Evolutionary conservation across 2,329 filamentous ascomycete species (phyloP), one percentile per base, ranked within the genome.

Genomic region (Fusarium stilboides): DNA sequence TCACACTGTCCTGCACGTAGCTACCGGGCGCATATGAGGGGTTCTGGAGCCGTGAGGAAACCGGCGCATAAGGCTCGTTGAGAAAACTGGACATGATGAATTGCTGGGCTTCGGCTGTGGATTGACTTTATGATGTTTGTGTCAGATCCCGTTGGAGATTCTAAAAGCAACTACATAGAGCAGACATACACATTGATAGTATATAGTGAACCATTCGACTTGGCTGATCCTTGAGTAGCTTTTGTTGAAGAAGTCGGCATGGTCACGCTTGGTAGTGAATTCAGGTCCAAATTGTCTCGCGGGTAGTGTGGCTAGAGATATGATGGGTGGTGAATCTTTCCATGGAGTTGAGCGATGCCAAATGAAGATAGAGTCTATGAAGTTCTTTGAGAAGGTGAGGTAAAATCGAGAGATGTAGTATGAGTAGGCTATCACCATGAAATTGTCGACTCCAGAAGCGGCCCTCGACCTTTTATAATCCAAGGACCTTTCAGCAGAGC

Each of bases 201-300:
- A 24, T 31, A 17, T 28, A 28, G 7, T 20, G 14, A 20, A 26
- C 7, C 31, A 22, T 28, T 36, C 33, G 52, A 39, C 12, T 9
- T 12, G 26, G 24, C n/a, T 15, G 52, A 50, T 39, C 43, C 52
- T 24, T 49, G 52, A 37, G 43, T 50, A 36, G 52, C 43, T 20
- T 39, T 39, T 50, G 52, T 31, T 20, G 52, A 50, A 12, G 33
- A 39, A 44, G 49, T 50, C 22, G 52, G 15, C 52, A 56, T 50
- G 24, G 22, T 24, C 33, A 10, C 43, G 15, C 26, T 17, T 43
- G 12, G 20, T 19, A 31, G 19, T 17, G 26, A 34, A 28, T 45
- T 45, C 26, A 24, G 20, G 31, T 47, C 36, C 13, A 47, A 24
- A 20, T 15, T 55, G 10, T 47, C 22, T 37, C 22, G 42, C 14